Conservation (phyloP, 2,329 filamentous ascomycete species). For the Plenodomus lindquistii region DNA sequence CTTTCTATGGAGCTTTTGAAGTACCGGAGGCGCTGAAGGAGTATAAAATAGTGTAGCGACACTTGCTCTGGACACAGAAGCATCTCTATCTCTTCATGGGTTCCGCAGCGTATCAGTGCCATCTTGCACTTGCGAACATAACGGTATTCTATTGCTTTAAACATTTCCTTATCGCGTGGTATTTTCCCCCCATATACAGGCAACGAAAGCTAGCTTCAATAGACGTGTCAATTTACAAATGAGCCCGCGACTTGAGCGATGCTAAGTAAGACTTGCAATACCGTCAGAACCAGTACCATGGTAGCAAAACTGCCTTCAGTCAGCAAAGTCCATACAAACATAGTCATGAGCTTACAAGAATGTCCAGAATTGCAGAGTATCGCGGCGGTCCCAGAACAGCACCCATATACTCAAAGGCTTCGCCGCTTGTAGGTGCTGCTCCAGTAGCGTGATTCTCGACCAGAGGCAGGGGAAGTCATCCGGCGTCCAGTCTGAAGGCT, state of each 20-base stretch:
- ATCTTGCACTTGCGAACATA: too few relatives aligned
- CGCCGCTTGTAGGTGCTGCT: constrained; percentile 20
- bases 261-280: constrained; percentile 21
- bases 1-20: constrained; percentile 27
- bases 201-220: not conserved
- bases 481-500: constrained; percentile 20
- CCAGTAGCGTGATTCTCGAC: constrained; percentile 20
- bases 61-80: not conserved
- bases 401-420: constrained; percentile 31
- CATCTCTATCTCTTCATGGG: not conserved
- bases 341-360: constrained; percentile 15
- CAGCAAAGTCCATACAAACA: not conserved
- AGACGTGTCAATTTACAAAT: constrained; percentile 7
- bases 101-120: too few relatives aligned
- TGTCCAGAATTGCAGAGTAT: constrained; percentile 29
- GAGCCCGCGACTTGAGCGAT: constrained; percentile 24
- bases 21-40: constrained; percentile 22
- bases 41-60: constrained; percentile 11
- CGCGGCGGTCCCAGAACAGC: constrained; percentile 24
- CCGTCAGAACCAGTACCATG: constrained; percentile 19
- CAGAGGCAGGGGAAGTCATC: constrained; percentile 24
- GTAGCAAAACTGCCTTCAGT: constrained; percentile 20
- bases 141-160: too few relatives aligned
- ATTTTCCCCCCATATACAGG: too few relatives aligned
- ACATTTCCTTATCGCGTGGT: too few relatives aligned